phyloP scores from a whole-genome alignment of 2,329 filamentous ascomycete genomes.

The Stachybotrys chlorohalonatus region DNA sequence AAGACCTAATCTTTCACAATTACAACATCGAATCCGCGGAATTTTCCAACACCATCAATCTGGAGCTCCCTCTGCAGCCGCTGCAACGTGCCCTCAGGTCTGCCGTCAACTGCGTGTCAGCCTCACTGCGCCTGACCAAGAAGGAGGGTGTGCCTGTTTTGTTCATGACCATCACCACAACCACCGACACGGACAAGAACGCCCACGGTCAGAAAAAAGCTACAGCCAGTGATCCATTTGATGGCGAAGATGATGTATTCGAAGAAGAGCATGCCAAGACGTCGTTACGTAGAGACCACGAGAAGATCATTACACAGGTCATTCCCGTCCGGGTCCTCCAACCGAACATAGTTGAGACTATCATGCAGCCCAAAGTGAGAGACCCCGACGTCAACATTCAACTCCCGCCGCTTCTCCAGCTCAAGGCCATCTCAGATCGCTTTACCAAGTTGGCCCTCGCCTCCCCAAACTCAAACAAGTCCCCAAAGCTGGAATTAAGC shows the following conservation, averaged over 20 bases:
- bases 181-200: conserved; percentile 41
- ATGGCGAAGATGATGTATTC: conserved; percentile 35
- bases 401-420: conserved; percentile 74
- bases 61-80: conserved; percentile 83
- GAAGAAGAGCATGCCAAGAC: conserved; percentile 44
- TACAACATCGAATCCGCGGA: conserved; percentile 84
- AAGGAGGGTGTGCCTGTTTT: conserved; percentile 81
- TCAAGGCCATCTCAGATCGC: conserved; percentile 90
- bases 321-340: conserved; percentile 89
- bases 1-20: conserved; percentile 79
- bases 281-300: conserved; percentile 59
- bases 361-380: conserved; percentile 84
- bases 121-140: conserved; percentile 84
- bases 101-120: conserved; percentile 70
- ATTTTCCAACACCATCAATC: conserved; percentile 80
- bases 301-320: conserved; percentile 91
- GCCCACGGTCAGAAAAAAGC: conserved; percentile 18
- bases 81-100: conserved; percentile 89
- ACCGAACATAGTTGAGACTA: conserved; percentile 74
- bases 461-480: conserved; percentile 28
- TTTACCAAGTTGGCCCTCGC: conserved; percentile 77
- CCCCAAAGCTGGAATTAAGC: conserved; percentile 70
- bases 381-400: conserved; percentile 93
- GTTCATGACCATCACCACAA: conserved; percentile 80
- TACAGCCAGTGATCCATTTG: conserved; percentile 28